Evolutionary conservation across 1,284 basidiomycete genomes (phyloP).

Genomic region (Lignosus rhinocerotis): DNA sequence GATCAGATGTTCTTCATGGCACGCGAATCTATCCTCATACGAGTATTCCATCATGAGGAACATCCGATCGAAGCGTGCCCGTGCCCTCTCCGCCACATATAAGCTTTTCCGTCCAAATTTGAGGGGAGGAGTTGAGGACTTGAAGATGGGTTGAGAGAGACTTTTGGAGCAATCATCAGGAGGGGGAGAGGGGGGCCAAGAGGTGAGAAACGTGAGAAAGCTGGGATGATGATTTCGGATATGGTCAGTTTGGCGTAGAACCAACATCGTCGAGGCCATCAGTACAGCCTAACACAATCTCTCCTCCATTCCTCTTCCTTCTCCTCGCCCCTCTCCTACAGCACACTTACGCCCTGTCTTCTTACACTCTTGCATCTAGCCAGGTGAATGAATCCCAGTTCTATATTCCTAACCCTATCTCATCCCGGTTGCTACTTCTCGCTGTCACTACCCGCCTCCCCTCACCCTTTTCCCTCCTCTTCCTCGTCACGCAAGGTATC

Average conservation of each 20-base stretch:
- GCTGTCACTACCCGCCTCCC: constrained; percentile 12
- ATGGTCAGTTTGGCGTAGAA: constrained; percentile 28
- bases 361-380: constrained; percentile 21
- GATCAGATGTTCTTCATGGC: not conserved
- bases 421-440: constrained; percentile 17
- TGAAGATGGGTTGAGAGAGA: not conserved
- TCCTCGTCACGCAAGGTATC: constrained; percentile 15
- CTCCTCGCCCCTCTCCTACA: constrained; percentile 21
- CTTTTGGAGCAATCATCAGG: not conserved
- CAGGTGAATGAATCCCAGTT: constrained; percentile 12
- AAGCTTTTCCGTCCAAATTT: constrained; percentile 3
- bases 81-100: constrained; percentile 2
- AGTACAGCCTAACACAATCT: constrained; percentile 29
- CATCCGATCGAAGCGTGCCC: constrained; percentile 15
- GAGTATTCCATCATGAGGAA: constrained; percentile 16
- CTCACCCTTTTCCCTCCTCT: not conserved
- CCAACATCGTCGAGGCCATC: constrained; percentile 31
- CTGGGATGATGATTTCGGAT: constrained; percentile 26
- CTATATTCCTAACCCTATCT: not conserved
- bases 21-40: constrained; percentile 3
- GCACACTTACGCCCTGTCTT: constrained; percentile 17
- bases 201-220: constrained; percentile 26
- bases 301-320: constrained; percentile 27
- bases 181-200: constrained; percentile 1
- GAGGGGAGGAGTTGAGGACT: not conserved